Base-by-base conservation (phyloP, 2,329 filamentous ascomycete genomes). In the Capronia coronata region DNA sequence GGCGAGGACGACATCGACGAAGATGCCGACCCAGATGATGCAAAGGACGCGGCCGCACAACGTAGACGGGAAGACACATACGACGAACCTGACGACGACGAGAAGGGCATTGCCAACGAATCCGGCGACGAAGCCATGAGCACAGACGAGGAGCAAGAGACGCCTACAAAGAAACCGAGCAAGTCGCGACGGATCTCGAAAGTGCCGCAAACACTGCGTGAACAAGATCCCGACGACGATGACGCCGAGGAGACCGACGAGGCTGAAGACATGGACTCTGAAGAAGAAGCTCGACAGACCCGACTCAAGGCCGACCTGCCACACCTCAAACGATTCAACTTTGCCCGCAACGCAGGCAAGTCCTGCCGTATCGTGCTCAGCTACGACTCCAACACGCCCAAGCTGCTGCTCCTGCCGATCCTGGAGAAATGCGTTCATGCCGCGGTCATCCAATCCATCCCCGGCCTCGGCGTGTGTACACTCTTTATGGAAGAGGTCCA, bases 1-100 rank as follows among this genome's bases (percentile, higher is more conserved):
- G 68, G 65, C 2, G 74, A 71, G 16, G 75, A 77, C 18, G 80
- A 82, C 40, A 83, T 85, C 34, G 84, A 86, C 50, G 79, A 83
- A n/a, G 83, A 82, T 22, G 87, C 82, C 38, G 90, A 93, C 46
- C 83, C 82, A 49, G 87, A 94, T 63, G 87, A 79, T 51, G 78
- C 79, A 48, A 77, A 75, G 53, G 73, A 79, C 46, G 49, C 49
- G 16, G 58, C 58, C 10, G 73, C 73, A 79, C 43, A 90, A 82
- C 2, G 80, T 77, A 55, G 80, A 80, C 59, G 94, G 88, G 70
- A 77, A 82, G 62, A 80, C 78, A 61, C 53, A 11, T 97, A 96
- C 60, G 91, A 88, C 32, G 87, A 84, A 27, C 94, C 94, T 40
- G 93, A 97, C 63, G 90, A 95, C 3, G 91, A 91, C 2, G 93